Evolutionary conservation across 768 basidiomycete genomes (phyloP).

Genomic region (Suillus occidentalis): DNA sequence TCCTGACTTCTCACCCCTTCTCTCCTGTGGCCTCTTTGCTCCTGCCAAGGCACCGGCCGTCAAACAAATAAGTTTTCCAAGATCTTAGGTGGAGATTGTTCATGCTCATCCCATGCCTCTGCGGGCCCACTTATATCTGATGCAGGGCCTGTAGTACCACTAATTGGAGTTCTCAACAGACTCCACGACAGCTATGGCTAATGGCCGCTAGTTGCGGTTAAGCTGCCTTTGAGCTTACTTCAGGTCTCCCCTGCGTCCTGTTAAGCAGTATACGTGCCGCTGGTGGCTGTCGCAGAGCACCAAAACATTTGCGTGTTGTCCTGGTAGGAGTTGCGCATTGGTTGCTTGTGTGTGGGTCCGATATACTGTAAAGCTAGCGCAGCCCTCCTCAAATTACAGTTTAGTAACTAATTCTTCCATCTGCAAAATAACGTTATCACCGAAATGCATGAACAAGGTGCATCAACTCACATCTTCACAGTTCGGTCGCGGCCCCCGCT

Average conservation of each 20-base stretch:
- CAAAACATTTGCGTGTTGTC: neutral
- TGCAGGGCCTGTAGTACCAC: too few species aligned
- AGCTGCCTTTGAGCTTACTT: neutral
- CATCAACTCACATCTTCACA: constrained; percentile 80
- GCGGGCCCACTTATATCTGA: too few species aligned
- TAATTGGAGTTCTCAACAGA: too few species aligned
- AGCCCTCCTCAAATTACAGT: neutral
- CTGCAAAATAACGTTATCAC: constrained; percentile 15
- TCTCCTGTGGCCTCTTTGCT: too few species aligned
- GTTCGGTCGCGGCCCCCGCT: constrained; percentile 92
- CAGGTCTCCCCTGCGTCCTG: neutral
- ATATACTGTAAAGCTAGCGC: neutral
- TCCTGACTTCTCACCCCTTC: too few species aligned
- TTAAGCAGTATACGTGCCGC: neutral
- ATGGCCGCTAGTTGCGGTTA: neutral
- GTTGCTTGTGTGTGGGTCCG: neutral
- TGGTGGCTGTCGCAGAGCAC: neutral
- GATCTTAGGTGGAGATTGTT: too few species aligned
- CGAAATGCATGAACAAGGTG: neutral
- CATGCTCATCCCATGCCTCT: too few species aligned
- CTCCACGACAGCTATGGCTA: neutral
- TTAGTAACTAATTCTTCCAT: constrained; percentile 29
- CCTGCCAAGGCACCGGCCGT: too few species aligned
- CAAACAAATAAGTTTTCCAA: too few species aligned
- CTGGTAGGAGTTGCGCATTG: neutral